Evolutionary conservation across 306 rosid species (phyloP), one percentile per base, ranked within the genome.

Genomic region (Canavalia ensiformis): DNA sequence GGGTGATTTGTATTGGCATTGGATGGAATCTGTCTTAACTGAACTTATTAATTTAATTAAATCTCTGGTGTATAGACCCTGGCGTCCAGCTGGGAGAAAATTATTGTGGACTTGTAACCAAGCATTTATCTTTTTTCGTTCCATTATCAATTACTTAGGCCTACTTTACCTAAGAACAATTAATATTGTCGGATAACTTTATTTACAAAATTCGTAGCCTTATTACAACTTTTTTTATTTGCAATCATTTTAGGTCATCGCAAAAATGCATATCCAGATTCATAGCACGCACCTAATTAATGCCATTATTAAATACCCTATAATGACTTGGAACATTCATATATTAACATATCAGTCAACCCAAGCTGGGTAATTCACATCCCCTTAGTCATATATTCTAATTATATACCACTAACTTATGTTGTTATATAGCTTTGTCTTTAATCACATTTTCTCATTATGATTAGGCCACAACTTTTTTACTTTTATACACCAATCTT

Each of bases 101-200:
- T 34, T 65, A 55, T 63, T 78, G 77, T 80, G 75, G 81, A 82
- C 78, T 69, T 68, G 75, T 67, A 73, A 74, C 73, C 71, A 70
- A 73, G 47, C 51, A 71, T 39, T 68, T 8, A 55, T 44, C 68
- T 78, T 78, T 65, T 50, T 11, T 73, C 62, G 28, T 57, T 62
- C 29, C 3, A 7, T 63, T 8, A 34, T 28, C 37, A 67, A 84
- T 70, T 71, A 83, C 58, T 74, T 30, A 72, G 83, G 82, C 84
- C 87, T 78, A 86, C 92, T 88, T 90, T 83, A 87, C 83, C 88
- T 68, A 68, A 83, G 67, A 75, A 79, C 54, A 77, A 78, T 67
- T 64, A 71, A 62, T 71, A 71, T 49, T 47, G 83, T 81, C 46
- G 89, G 85, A 67, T 76, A 75, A 67, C 86, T 88, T 90, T 81